Base-by-base conservation (phyloP, 352 stramenopile species). In the Globisporangium sylvaticum region DNA sequence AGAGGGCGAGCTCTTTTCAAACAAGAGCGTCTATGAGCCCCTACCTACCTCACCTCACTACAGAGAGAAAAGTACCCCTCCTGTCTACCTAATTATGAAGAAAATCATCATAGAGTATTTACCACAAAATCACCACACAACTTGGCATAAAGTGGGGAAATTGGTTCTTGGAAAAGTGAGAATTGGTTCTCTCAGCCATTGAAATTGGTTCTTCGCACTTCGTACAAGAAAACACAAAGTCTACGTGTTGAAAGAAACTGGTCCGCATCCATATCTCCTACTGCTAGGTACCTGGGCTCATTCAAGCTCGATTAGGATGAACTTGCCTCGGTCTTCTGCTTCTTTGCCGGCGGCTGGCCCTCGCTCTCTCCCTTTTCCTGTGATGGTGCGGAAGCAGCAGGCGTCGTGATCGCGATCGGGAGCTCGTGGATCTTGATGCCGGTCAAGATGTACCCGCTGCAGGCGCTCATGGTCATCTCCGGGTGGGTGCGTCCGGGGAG, bases 401-500 rank as follows among this genome's bases (percentile, higher is more conserved):
- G 7, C n/a, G 15, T 8, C n/a, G 60, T 34, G 15, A 54, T 25
- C 24, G 22, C 46, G 6, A 48, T 27, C 7, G 61, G 31, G 22
- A 72, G 46, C 32, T 86, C 79, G 22, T 78, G 64, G 46, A 98
- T 85, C 76, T 98, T 98, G 57, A 96, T 94, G 4, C 95, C 96
- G 6, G 90, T 97, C 20, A 99, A 77, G 34, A 99, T 76, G 70
- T 98, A 99, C 18, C 96, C 95, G 54, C 95, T 97, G 77, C 91
- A 97, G 58, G 96, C 95, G 71, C 87, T 97, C 92, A 99, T 99
- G 68, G 86, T 98, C 96, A 98, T 99, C 65, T 94, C 89, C 0
- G 96, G 96, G 79, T 98, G 96, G 32, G 95, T 99, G 15, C 95
- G 84, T 18, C 92, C 92, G 6, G 93, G 92, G 22, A 98, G 64